Conservation (phyloP, 2,329 filamentous ascomycete species). For the Rhinocladiella similis region DNA sequence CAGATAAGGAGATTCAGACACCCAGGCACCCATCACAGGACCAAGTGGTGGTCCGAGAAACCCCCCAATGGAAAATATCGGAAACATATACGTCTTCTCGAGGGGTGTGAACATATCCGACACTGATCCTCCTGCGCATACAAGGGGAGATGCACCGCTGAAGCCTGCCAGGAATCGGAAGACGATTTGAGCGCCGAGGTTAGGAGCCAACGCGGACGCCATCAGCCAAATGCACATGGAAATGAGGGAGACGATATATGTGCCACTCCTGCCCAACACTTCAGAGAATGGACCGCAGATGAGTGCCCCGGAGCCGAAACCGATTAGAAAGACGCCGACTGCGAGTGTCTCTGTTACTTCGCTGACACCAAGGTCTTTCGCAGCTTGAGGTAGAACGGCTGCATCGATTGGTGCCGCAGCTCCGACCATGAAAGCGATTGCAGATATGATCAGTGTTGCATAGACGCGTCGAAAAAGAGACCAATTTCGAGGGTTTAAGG, state of each 20-base stretch:
- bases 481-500: slow-evolving; percentile 43
- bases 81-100: slow-evolving; percentile 52
- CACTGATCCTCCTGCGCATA: slow-evolving; percentile 48
- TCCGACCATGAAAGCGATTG: slow-evolving; percentile 53
- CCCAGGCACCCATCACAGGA: slow-evolving; percentile 48
- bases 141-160: slow-evolving; percentile 47
- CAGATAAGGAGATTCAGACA: slow-evolving; percentile 35
- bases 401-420: slow-evolving; percentile 51
- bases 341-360: slow-evolving; percentile 47
- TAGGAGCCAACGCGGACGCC: slow-evolving; percentile 49
- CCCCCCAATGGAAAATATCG: slow-evolving; percentile 48
- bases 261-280: slow-evolving; percentile 49
- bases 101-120: slow-evolving; percentile 50
- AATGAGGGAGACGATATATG: slow-evolving; percentile 50
- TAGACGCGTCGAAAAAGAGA: slow-evolving; percentile 35
- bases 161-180: slow-evolving; percentile 56
- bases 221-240: slow-evolving; percentile 54
- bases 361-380: slow-evolving; percentile 43
- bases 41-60: slow-evolving; percentile 35
- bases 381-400: slow-evolving; percentile 44
- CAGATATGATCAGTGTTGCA: slow-evolving; percentile 45
- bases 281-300: slow-evolving; percentile 53
- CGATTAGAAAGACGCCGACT: slow-evolving; percentile 43
- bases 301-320: slow-evolving; percentile 52
- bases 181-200: slow-evolving; percentile 47